Evolutionary conservation across 2,329 filamentous ascomycete genomes (phyloP), one percentile per base, ranked within the genome.

Genomic region (Colletotrichum costaricense): DNA sequence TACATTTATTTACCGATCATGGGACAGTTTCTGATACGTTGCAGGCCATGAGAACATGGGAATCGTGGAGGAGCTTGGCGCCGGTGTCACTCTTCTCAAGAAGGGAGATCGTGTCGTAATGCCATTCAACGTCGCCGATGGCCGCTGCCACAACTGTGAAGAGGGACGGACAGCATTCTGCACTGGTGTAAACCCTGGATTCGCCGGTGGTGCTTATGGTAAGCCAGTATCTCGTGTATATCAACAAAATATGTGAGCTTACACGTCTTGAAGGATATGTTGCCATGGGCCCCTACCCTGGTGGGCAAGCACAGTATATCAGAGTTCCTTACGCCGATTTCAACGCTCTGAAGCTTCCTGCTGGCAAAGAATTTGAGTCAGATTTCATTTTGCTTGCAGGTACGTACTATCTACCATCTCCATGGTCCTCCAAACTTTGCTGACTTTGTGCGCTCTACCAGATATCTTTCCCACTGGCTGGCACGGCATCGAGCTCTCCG

Each of bases 251-350:
- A n/a, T 33, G 8, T 3, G 11, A 26, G 1, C 52, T 74, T 9
- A 74, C 42, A 38, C 8, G 2, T 9, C 0, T 7, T 1, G 5
- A 33, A 79, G 78, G 90, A 6, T 90, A 92, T 76, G 90, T 92
- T n/a, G 84, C 87, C 12, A 89, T 90, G 89, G 89, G 90, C 0
- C 85, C 85, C 1, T 87, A 87, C 69, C 79, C 82, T 63, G 84
- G 84, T 65, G 71, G 69, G 28, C 89, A 92, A 78, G 91, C 91
- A 3, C 90, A 93, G 78, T 93, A 90, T 71, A 81, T 93, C 22
- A 86, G 90, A 4, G 88, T 93, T 2, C 91, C 91, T 0, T 93
- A 89, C 70, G 91, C 91, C 1, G 91, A 93, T 77, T 92, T 92
- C 82, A 93, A 93, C 73, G 89, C 88, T 6, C 80, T 93, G 38